These are phyloP conservation scores for Nemania bipapillata DNA, from an alignment of 2,329 filamentous ascomycete species.

Conservation along the genomic window DNA sequence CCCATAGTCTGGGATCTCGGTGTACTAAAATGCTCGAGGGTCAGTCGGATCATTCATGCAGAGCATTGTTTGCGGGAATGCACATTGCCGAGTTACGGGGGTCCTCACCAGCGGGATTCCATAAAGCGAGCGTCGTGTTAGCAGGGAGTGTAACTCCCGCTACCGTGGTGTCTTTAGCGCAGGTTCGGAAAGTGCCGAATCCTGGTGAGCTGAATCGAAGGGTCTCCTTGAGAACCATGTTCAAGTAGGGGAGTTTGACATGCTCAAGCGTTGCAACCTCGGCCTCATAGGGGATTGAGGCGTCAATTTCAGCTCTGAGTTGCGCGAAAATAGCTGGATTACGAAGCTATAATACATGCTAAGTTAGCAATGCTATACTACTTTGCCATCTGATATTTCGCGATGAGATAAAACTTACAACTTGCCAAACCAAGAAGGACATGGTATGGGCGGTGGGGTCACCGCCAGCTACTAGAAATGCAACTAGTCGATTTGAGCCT, in stretches of 20 bases:
- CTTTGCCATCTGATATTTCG: neutral
- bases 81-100: constrained; percentile 11
- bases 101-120: constrained; percentile 33
- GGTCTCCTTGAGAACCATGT: constrained; percentile 36
- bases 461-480: constrained; percentile 35
- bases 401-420: constrained; percentile 17
- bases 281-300: constrained; percentile 28
- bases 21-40: constrained; percentile 18
- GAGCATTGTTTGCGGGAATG: neutral
- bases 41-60: constrained; percentile 8
- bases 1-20: constrained; percentile 34
- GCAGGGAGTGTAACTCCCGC: constrained; percentile 34
- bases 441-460: constrained; percentile 36
- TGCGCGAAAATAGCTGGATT: constrained; percentile 26
- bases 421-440: constrained; percentile 36
- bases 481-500: constrained; percentile 16
- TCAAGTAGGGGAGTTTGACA: constrained; percentile 32
- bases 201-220: constrained; percentile 32
- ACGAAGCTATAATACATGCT: constrained; percentile 12
- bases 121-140: constrained; percentile 34
- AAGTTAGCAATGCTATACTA: neutral
- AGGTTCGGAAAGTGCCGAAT: constrained; percentile 34
- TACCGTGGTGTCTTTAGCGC: constrained; percentile 30
- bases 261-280: constrained; percentile 31
- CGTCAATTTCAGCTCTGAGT: constrained; percentile 31